These are phyloP conservation scores for Asparagopsis taxiformis DNA, from an alignment of 31 red algal species.

Conservation along the genomic window DNA sequence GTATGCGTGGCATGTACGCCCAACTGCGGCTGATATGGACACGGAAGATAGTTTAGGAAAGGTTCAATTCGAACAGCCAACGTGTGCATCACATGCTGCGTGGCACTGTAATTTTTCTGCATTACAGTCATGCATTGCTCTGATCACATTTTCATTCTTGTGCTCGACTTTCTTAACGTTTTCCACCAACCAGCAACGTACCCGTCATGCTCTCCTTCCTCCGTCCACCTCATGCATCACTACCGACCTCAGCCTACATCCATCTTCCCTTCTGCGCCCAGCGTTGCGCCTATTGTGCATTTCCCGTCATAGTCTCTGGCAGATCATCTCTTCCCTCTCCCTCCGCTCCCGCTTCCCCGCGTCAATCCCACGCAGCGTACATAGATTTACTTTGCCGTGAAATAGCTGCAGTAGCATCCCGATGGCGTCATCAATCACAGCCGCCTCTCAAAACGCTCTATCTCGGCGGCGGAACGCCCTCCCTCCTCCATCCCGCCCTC, in stretches of 20 bases:
- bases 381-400: slow-evolving; percentile 59
- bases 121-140: too few relatives aligned
- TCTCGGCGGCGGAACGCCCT: slow-evolving; percentile 97
- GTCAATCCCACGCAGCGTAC: slow-evolving; percentile 41
- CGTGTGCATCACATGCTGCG: too few relatives aligned
- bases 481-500: slow-evolving; percentile 54
- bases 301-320: slow-evolving; percentile 77
- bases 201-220: too few relatives aligned
- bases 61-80: too few relatives aligned
- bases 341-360: background rate
- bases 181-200: too few relatives aligned
- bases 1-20: too few relatives aligned
- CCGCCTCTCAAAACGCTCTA: slow-evolving; percentile 72
- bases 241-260: slow-evolving; percentile 80
- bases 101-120: too few relatives aligned
- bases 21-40: too few relatives aligned
- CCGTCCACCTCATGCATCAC: slow-evolving; percentile 1
- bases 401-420: slow-evolving; percentile 28
- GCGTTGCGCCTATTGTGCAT: slow-evolving; percentile 97
- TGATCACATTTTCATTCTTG: too few relatives aligned
- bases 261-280: slow-evolving; percentile 97
- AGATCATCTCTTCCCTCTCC: slow-evolving; percentile 7
- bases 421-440: background rate
- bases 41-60: too few relatives aligned
- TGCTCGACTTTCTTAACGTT: too few relatives aligned